Evolutionary conservation across 768 basidiomycete genomes (phyloP).

Genomic region (Suillus spraguei): DNA sequence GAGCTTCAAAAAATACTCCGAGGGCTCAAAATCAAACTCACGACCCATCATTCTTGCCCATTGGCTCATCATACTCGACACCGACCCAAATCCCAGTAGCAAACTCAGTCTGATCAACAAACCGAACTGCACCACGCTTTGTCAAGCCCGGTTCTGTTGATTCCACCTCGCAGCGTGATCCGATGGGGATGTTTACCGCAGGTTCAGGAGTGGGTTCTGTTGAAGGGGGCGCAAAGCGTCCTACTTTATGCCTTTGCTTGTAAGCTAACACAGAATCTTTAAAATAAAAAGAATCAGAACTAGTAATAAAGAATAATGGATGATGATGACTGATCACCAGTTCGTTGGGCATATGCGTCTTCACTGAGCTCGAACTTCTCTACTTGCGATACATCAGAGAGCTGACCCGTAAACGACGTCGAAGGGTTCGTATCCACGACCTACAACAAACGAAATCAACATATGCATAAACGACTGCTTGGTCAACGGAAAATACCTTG

Average conservation of each 20-base stretch:
- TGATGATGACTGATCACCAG: slow-evolving; percentile 50
- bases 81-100: slow-evolving; percentile 81
- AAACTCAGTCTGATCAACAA: slow-evolving; percentile 81
- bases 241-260: slow-evolving; percentile 85
- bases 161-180: slow-evolving; percentile 84
- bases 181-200: slow-evolving; percentile 57
- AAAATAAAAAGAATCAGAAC: slow-evolving; percentile 13
- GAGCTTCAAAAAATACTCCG: background rate
- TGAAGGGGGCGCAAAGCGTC: slow-evolving; percentile 74
- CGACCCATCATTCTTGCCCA: slow-evolving; percentile 96
- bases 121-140: slow-evolving; percentile 86
- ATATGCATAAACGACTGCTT: slow-evolving; percentile 5
- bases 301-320: background rate
- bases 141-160: slow-evolving; percentile 65
- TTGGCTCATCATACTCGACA: slow-evolving; percentile 92
- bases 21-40: slow-evolving; percentile 61
- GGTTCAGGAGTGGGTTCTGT: slow-evolving; percentile 33
- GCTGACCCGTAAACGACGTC: slow-evolving; percentile 76
- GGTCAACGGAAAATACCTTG: slow-evolving; percentile 48
- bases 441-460: slow-evolving; percentile 36
- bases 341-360: slow-evolving; percentile 77
- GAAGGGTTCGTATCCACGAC: slow-evolving; percentile 79
- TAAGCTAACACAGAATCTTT: slow-evolving; percentile 88
- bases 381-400: slow-evolving; percentile 82
- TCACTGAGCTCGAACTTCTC: slow-evolving; percentile 91